A percentile compares a stretch with the other conserved stretches of the same genome.
Evolutionary conservation across 257 asterid species (phyloP).

Genomic region (Eucommia ulmoides): DNA sequence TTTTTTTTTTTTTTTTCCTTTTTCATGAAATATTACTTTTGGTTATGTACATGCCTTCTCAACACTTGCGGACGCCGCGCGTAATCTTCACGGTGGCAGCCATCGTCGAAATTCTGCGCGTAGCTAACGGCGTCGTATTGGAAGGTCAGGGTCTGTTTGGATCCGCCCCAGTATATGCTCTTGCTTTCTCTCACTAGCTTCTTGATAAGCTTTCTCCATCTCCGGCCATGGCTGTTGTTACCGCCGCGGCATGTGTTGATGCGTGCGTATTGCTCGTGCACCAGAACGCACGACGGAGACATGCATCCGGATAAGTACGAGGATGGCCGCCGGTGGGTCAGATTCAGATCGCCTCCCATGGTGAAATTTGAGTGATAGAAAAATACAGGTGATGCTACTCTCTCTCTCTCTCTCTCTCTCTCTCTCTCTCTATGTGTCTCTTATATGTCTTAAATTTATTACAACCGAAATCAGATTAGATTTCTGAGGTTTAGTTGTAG

Average conservation of each 20-base stretch:
- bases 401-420: too few relatives aligned
- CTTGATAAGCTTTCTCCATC: conserved; percentile 40
- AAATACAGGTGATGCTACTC: too few relatives aligned
- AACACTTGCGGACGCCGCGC: conserved; percentile 14
- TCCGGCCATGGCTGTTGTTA: conserved; percentile 15
- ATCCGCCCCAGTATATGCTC: conserved; percentile 22
- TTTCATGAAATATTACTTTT: too few relatives aligned
- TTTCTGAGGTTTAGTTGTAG: too few relatives aligned
- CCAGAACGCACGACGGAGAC: conserved; percentile 74
- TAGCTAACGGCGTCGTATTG: conserved; percentile 85
- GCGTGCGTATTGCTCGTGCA: conserved; percentile 61
- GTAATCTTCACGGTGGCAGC: conserved; percentile 28
- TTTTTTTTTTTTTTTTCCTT: too few relatives aligned
- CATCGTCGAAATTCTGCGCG: conserved; percentile 75
- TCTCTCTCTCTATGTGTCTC: too few relatives aligned
- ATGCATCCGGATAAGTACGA: conserved; percentile 49
- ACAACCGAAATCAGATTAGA: too few relatives aligned
- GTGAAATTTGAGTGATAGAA: too few relatives aligned
- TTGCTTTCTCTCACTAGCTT: conserved; percentile 49
- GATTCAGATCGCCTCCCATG: conserved; percentile 40
- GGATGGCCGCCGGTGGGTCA: conserved; percentile 23
- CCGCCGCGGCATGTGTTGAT: conserved; percentile 13
- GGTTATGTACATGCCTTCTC: conserved; percentile 17
- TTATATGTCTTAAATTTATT: too few relatives aligned
- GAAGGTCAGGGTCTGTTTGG: conserved; percentile 25